phyloP scores from a whole-genome alignment of 148 eudicot genomes.

The Bassia scoparia region DNA sequence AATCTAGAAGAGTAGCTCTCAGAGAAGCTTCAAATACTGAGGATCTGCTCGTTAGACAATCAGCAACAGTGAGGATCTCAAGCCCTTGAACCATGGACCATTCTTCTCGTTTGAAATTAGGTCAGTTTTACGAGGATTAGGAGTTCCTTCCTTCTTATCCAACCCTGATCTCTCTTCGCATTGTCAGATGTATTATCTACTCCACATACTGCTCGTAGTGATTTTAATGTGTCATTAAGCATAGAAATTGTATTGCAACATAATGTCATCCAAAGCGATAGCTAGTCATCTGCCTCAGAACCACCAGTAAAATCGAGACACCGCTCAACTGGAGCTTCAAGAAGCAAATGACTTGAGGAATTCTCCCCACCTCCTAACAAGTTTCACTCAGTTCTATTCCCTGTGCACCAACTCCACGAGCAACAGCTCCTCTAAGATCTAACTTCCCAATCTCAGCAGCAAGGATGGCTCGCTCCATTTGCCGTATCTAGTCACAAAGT shows the following conservation, averaged over 20 bases:
- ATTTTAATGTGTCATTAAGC: conserved; percentile 73
- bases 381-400: conserved; percentile 98
- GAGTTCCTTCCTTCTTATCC: conserved; percentile 68
- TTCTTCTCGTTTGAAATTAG: conserved; percentile 81
- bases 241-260: conserved; percentile 76
- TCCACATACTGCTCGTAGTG: conserved; percentile 77
- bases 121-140: conserved; percentile 65
- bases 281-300: conserved; percentile 91
- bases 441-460: conserved; percentile 70
- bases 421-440: conserved; percentile 92
- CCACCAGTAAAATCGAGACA: conserved; percentile 93
- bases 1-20: conserved; percentile 91
- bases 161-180: conserved; percentile 57
- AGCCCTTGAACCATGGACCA: conserved; percentile 98
- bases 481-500: conserved; percentile 56
- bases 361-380: conserved; percentile 95
- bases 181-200: conserved; percentile 55
- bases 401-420: conserved; percentile 84
- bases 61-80: too few relatives aligned
- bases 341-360: conserved; percentile 88
- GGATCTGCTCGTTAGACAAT: too few relatives aligned
- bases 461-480: conserved; percentile 84
- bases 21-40: conserved; percentile 96
- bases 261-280: conserved; percentile 74
- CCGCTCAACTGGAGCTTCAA: conserved; percentile 91